Evolutionary conservation across 495 filamentous ascomycete species (phyloP), one percentile per base, ranked within the genome.

Genomic region (Neurospora sp.): DNA sequence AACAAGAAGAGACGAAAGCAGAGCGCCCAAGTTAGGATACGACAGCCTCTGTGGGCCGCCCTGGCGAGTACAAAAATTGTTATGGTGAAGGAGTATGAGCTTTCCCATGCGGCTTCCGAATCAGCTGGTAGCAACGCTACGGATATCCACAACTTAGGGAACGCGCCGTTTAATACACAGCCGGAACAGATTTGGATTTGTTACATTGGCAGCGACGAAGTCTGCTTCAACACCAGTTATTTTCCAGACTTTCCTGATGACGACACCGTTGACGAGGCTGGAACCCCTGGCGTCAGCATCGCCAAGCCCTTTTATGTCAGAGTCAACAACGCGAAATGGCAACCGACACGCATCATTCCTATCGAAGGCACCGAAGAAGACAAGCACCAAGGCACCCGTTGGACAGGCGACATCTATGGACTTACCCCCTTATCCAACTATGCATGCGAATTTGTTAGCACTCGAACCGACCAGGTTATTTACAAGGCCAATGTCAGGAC

Each of bases 31-130:
- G 93, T 97, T 71, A 86, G 94, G 79, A 94, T 92, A 77, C 89
- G 92, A 72, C 94, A 98, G 84, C 94, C 94, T 59, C 89, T 98
- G 71, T 98, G 94, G 94, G 93, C 94, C 71, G 94, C 94, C 12
- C 88, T 97, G 74, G 94, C 94, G 38, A 96, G 93, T 81, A 96
- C 93, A 72, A 98, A 97, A 82, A 94, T 97, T 76, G 94, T 94
- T 62, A 91, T 97, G 78, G 89, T 94, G 78, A 94, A 96, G 78
- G 94, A 97, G 84, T 94, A 94, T 79, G 94, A 97, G 79, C 89
- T 94, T 82, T 92, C 92, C 72, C 91, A 93, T 80, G 89, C 91
- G 42, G 85, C 92, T 66, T 90, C 90, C 40, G 85, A 97, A 85
- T 90, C 92, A 74, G 84, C 86, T 71, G 87, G 92, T 80, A 87